phyloP scores from a whole-genome alignment of 1,284 basidiomycete species.

The Schizophyllum amplum region DNA sequence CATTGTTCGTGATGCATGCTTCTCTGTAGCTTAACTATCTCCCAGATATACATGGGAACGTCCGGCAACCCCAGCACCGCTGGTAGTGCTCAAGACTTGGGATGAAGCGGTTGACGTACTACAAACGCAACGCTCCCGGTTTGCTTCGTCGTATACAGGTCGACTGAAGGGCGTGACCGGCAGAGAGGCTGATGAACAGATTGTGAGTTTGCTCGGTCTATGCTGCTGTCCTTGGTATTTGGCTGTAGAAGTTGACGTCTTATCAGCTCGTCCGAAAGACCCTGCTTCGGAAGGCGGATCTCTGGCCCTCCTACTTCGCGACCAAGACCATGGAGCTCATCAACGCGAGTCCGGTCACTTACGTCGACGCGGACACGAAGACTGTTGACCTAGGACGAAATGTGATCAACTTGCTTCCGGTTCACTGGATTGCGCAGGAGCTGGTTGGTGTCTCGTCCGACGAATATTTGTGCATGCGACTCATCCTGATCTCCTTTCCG shows the following conservation, averaged over 20 bases:
- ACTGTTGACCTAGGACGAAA: slow-evolving; percentile 66
- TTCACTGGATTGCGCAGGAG: slow-evolving; percentile 56
- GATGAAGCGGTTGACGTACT: slow-evolving; percentile 30
- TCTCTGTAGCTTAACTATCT: neutral
- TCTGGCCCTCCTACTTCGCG: slow-evolving; percentile 28
- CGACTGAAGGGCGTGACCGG: slow-evolving; percentile 18
- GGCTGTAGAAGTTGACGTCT: slow-evolving; percentile 7
- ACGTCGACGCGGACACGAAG: slow-evolving; percentile 24
- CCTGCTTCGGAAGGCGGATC: slow-evolving; percentile 11
- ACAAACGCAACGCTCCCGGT: slow-evolving; percentile 16
- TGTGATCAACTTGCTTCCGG: slow-evolving; percentile 59
- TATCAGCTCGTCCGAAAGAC: slow-evolving; percentile 9
- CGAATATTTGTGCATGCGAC: neutral
- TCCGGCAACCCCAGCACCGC: slow-evolving; percentile 15
- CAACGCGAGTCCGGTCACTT: slow-evolving; percentile 25
- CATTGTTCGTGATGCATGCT: too few relatives aligned
- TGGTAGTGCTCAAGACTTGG: slow-evolving; percentile 22
- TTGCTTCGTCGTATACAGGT: slow-evolving; percentile 23
- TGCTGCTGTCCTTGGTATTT: slow-evolving; percentile 15
- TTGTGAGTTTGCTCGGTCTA: slow-evolving; percentile 10
- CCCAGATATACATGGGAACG: neutral
- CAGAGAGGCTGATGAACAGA: slow-evolving; percentile 4
- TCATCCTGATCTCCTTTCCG: too few relatives aligned
- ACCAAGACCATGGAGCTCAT: slow-evolving; percentile 30
- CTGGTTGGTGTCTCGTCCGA: slow-evolving; percentile 36